Base-by-base conservation (phyloP, 1,139 yeast genomes). In the Kazachstania sp. region DNA sequence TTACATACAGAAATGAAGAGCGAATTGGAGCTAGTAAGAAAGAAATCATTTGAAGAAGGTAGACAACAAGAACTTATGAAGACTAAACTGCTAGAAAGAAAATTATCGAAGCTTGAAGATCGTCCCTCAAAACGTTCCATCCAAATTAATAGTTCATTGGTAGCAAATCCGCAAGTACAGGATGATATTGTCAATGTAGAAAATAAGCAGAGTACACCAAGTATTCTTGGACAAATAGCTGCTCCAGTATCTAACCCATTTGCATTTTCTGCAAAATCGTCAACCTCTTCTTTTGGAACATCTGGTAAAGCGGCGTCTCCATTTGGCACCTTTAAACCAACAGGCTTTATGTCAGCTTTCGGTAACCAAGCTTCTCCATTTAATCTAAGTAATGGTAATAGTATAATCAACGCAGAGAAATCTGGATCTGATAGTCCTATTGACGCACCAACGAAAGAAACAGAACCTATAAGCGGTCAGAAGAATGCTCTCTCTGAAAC, bases 11-110 rank as follows among this genome's bases (percentile, higher is more conserved):
- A 55, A 19, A 30, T 58, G 18, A 52, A 51, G 31, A 53, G 43
- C 13, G 49, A 57, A 30, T 49, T 53, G 20, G 59, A 59, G 7
- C 66, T 60, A 29, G 57, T 61, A 35, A 69, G 68, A 58, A 63
- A 70, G 53, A 60, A 59, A 37, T 63, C 71, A 3, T 66, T 69
- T 45, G 71, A 68, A 32, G 71, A 71, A 45, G 68, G 72, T 8
- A 57, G 56, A 43, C 67, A 69, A 50, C 68, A 70, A 44, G 65
- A 67, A 32, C 62, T 59, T 39, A 59, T 60, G 66, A 65, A 56
- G 50, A 67, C 58, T 47, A 63, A 57, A 23, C 47, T 61, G 19
- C 43, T 54, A 40, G 64, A 50, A 49, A 55, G 57, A 49, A 64
- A 61, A 53, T 59, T 58, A 26, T 52, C 56, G 34, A 61, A 58